A percentile compares a stretch with the other conserved stretches of the same genome.
phyloP scores from a whole-genome alignment of 176 grass and related monocot genomes.

The Bolboschoenus planiculmis region DNA sequence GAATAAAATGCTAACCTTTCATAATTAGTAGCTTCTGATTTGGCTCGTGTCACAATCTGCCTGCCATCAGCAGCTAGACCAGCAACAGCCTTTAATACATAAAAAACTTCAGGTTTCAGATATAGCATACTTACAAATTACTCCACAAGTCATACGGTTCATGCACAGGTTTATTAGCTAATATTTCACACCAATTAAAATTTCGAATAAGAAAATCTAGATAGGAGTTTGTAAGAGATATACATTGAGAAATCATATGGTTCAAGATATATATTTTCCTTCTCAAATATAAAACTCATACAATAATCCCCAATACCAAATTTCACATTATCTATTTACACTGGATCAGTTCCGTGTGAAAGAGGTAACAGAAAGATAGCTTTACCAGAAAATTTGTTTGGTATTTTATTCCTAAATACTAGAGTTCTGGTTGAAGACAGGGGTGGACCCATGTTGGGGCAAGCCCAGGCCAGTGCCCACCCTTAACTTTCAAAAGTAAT shows the following conservation, averaged over 20 bases:
- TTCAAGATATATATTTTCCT: neutral
- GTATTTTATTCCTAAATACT: neutral
- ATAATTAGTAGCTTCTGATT: slow-evolving; percentile 69
- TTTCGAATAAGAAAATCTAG: neutral
- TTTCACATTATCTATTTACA: neutral
- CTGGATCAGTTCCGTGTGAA: neutral
- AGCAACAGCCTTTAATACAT: slow-evolving; percentile 44
- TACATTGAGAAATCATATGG: neutral
- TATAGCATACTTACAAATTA: neutral
- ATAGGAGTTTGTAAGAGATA: neutral
- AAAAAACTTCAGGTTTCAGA: neutral
- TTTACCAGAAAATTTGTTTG: neutral
- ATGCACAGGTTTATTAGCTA: neutral
- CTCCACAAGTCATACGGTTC: neutral
- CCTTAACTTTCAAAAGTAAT: too few species aligned
- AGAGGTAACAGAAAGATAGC: neutral
- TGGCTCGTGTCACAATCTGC: slow-evolving; percentile 70
- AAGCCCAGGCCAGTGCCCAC: too few species aligned
- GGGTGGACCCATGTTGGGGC: too few species aligned
- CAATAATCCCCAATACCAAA: neutral
- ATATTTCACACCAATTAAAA: neutral
- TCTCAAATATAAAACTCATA: neutral
- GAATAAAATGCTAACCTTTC: slow-evolving; percentile 44
- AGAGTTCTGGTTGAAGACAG: neutral
- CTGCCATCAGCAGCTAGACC: slow-evolving; percentile 83